Evolutionary conservation across 768 basidiomycete genomes (phyloP), one percentile per base, ranked within the genome.

Genomic region (Cystobasidiopsis lactophilus): DNA sequence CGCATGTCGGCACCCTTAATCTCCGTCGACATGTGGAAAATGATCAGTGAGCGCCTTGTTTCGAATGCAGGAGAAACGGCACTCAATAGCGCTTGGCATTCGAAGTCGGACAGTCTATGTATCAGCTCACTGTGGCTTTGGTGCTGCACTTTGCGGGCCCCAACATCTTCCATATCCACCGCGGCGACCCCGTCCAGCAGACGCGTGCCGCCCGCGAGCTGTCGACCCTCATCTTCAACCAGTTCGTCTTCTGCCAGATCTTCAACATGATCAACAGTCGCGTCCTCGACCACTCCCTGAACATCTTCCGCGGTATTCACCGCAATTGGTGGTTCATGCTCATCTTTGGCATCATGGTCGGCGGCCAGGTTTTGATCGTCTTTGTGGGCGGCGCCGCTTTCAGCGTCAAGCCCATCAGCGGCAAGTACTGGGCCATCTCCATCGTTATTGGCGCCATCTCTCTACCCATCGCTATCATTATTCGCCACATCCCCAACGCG

Each of bases 171-270:
- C 76, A 60, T 7, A 40, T 65, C 33, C 54, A 71, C 44, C 30
- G 44, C 33, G 30, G 39, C 39, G 58, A 62, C 53, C 21, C 37
- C 24, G 57, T 43, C 14, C 50, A 52, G 23, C 63, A 65, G 23
- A 58, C 61, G 30, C 53, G 55, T 23, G 60, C 69, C 41, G 60
- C 57, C 19, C 57, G 57, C 54, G 54, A 56, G 39, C 53, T 63
- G 21, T 56, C 63, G 2, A 88, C 91, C 0, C 70, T 96, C 18
- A 85, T 95, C 30, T 98, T 98, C 76, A 98, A 96, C 62, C 75
- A 79, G n/a, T 98, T 95, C 62, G 91, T 96, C 46, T 95, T 95
- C 64, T 83, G 85, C 27, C 93, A 96, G 66, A 88, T 98, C 59
- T 88, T 63, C 59, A 63, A 63, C 57, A 86, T 85, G 40, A 66